phyloP scores from a whole-genome alignment of 148 eudicot genomes.

The Talinum fruticosum region DNA sequence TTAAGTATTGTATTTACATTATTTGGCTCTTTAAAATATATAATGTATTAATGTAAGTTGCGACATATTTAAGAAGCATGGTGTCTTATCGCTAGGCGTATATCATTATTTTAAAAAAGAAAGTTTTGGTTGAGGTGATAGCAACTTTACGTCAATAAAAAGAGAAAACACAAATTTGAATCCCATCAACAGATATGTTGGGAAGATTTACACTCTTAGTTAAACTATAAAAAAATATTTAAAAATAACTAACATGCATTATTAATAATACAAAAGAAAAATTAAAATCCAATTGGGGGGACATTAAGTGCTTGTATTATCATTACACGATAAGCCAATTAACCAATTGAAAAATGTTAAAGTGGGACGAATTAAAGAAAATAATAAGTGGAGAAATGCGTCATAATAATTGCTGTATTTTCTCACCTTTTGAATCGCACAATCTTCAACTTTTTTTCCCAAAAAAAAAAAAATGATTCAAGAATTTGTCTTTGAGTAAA shows the following conservation, averaged over 20 bases:
- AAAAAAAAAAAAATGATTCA: slow-evolving; percentile 11
- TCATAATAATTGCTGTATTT: not conserved
- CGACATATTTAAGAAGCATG: too few relatives aligned
- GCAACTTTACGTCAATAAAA: too few relatives aligned
- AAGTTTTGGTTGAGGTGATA: too few relatives aligned
- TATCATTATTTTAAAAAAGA: too few relatives aligned
- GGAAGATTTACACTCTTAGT: too few relatives aligned
- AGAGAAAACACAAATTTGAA: too few relatives aligned
- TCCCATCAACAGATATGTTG: too few relatives aligned
- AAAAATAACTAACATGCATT: not conserved
- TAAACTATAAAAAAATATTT: too few relatives aligned
- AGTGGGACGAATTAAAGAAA: slow-evolving; percentile 1
- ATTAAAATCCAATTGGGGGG: not conserved
- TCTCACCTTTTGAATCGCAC: slow-evolving; percentile 9
- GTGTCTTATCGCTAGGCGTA: too few relatives aligned
- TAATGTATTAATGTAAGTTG: too few relatives aligned
- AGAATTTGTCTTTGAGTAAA: not conserved
- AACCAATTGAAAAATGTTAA: not conserved
- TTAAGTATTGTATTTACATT: too few relatives aligned
- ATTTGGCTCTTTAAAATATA: too few relatives aligned
- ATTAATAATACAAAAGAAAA: not conserved
- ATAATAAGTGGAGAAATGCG: slow-evolving; percentile 13
- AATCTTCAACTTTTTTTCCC: not conserved
- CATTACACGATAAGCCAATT: not conserved
- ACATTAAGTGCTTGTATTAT: not conserved